A percentile compares a stretch with the other conserved stretches of the same genome.
These are phyloP conservation scores for Amanita polypyramis DNA, from an alignment of 768 basidiomycete genomes.

Conservation along the genomic window DNA sequence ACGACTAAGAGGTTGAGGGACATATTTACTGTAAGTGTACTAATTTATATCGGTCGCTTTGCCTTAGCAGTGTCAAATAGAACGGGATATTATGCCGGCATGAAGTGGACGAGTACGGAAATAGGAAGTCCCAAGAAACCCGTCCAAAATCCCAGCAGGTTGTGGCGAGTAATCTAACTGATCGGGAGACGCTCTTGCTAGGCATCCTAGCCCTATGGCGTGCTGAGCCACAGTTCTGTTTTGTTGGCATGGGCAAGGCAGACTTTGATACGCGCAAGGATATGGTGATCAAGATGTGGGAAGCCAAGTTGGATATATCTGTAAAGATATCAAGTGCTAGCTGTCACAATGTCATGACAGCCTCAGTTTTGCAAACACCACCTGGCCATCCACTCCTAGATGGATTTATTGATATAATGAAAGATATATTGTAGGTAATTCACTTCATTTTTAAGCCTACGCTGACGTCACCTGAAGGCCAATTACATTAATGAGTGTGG, in stretches of 20 bases:
- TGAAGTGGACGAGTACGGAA: slow-evolving; percentile 52
- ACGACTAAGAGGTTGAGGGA: slow-evolving; percentile 39
- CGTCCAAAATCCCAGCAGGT: slow-evolving; percentile 52
- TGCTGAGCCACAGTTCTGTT: slow-evolving; percentile 40
- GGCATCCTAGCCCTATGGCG: slow-evolving; percentile 66
- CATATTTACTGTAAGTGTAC: slow-evolving; percentile 42
- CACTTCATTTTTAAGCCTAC: neutral
- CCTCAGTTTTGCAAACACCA: slow-evolving; percentile 32
- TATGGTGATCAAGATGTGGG: slow-evolving; percentile 44
- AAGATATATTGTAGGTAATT: neutral
- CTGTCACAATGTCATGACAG: slow-evolving; percentile 35
- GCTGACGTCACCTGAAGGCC: slow-evolving; percentile 23
- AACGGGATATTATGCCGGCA: slow-evolving; percentile 39
- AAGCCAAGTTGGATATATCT: slow-evolving; percentile 48
- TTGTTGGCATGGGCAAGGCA: slow-evolving; percentile 29
- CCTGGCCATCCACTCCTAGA: slow-evolving; percentile 23
- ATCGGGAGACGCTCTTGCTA: slow-evolving; percentile 61
- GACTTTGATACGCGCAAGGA: slow-evolving; percentile 38
- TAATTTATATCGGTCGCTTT: neutral
- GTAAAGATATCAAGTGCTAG: slow-evolving; percentile 53
- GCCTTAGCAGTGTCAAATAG: slow-evolving; percentile 19
- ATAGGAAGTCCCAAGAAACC: slow-evolving; percentile 36
- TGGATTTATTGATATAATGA: neutral
- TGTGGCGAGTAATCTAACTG: slow-evolving; percentile 42
- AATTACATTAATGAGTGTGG: slow-evolving; percentile 35